These are phyloP conservation scores for Populus ilicifolia DNA, from an alignment of 345 rosid species.

Conservation along the genomic window DNA sequence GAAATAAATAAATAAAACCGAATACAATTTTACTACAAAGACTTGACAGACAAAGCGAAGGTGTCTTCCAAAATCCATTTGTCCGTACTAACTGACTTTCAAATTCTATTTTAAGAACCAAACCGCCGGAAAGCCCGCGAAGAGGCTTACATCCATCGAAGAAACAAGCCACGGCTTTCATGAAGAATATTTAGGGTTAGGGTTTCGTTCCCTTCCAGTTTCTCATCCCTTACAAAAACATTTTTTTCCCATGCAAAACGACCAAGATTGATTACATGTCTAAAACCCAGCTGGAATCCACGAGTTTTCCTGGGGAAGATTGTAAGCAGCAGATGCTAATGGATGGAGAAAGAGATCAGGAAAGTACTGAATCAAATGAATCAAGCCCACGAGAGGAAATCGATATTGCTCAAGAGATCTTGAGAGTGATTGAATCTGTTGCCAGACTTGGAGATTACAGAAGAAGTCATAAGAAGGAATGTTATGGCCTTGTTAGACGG, in stretches of 20 bases:
- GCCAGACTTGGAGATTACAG: constrained; percentile 50
- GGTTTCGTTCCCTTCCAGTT: constrained; percentile 10
- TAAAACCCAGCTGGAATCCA: background rate
- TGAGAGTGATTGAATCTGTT: constrained; percentile 36
- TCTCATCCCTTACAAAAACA: background rate
- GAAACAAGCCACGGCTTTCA: background rate
- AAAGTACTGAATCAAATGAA: constrained; percentile 4
- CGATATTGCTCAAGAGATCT: constrained; percentile 36
- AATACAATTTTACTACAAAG: too few species aligned
- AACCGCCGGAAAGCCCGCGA: constrained; percentile 28
- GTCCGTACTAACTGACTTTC: constrained; percentile 29
- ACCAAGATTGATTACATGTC: background rate
- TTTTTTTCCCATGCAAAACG: background rate
- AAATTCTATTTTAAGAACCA: constrained; percentile 18
- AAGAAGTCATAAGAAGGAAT: constrained; percentile 56
- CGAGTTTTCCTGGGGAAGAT: background rate
- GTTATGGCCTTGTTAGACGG: constrained; percentile 54
- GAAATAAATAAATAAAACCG: too few species aligned
- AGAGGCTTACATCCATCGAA: constrained; percentile 2
- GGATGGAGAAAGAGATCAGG: constrained; percentile 28
- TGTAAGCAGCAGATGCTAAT: constrained; percentile 13
- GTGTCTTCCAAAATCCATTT: background rate
- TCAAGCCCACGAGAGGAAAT: constrained; percentile 11
- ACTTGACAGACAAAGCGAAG: too few species aligned
- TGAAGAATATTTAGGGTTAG: constrained; percentile 15